Conservation (phyloP, 768 basidiomycete species). For the Hygrocybe punicea region DNA sequence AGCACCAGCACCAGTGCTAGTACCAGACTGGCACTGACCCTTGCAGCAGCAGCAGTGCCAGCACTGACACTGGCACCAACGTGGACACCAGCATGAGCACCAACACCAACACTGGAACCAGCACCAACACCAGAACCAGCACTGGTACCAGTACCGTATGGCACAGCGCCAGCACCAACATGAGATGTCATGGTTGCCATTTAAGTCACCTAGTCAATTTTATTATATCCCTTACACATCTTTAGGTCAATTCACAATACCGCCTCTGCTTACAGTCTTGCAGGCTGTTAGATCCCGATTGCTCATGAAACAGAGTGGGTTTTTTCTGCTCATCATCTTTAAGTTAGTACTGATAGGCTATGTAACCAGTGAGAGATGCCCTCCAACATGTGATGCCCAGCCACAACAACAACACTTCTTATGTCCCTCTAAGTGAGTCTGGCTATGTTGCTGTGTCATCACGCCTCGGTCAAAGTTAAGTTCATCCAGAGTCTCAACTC, state of each 20-base stretch:
- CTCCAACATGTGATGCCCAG: conserved; percentile 36
- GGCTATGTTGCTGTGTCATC: conserved; percentile 24
- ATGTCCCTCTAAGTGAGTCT: conserved; percentile 24
- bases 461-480: conserved; percentile 19
- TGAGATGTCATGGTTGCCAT: conserved; percentile 39
- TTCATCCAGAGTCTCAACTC: conserved; percentile 24
- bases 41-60: too few relatives aligned
- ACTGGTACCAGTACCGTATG: too few relatives aligned
- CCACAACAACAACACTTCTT: conserved; percentile 23
- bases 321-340: neutral
- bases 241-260: conserved; percentile 14
- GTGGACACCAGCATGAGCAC: too few relatives aligned
- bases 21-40: too few relatives aligned
- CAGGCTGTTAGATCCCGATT: conserved; percentile 7
- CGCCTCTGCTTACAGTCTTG: conserved; percentile 22
- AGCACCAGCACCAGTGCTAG: too few relatives aligned
- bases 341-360: neutral
- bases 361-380: conserved; percentile 47
- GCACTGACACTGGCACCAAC: too few relatives aligned
- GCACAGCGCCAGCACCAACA: too few relatives aligned
- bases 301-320: conserved; percentile 32
- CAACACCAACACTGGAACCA: too few relatives aligned
- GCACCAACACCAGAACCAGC: too few relatives aligned
- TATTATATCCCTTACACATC: conserved; percentile 1
- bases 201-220: conserved; percentile 23